Percentiles rank a stretch among this genome's conserved stretches.
phyloP scores from a whole-genome alignment of 139 green algal genomes.

The Zygnema circumcarinatum region DNA sequence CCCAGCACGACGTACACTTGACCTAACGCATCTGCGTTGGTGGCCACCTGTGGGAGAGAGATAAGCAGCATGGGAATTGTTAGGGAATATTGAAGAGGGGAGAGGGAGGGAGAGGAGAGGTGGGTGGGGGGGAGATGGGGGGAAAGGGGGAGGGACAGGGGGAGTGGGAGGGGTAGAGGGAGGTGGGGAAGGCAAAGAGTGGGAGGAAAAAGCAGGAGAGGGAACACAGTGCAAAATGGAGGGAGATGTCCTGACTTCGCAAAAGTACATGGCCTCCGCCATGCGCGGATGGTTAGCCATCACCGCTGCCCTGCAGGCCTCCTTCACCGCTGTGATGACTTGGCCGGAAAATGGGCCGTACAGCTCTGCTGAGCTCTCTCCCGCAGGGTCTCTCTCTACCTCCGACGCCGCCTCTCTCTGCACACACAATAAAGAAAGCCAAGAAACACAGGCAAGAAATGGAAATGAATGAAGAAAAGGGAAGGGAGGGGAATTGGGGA shows the following conservation, averaged over 20 bases:
- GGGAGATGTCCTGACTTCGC: slow-evolving; percentile 44
- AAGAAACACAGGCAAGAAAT: neutral
- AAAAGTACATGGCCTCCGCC: slow-evolving; percentile 90
- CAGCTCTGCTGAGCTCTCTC: neutral
- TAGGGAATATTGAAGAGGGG: neutral
- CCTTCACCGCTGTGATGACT: slow-evolving; percentile 58
- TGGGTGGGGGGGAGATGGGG: too few relatives aligned
- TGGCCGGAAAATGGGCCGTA: slow-evolving; percentile 59
- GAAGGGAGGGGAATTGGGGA: neutral
- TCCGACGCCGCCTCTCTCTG: too few relatives aligned
- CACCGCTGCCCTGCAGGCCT: slow-evolving; percentile 81
- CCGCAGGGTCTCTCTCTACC: too few relatives aligned
- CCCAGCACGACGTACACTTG: slow-evolving; percentile 83
- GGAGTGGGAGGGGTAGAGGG: too few relatives aligned
- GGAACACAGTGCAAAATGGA: too few relatives aligned
- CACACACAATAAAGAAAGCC: neutral
- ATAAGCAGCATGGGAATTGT: neutral
- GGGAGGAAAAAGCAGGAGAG: too few relatives aligned
- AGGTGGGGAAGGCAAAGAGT: too few relatives aligned
- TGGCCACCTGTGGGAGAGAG: slow-evolving; percentile 59
- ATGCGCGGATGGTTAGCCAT: slow-evolving; percentile 82
- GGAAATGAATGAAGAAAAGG: neutral
- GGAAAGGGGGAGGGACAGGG: too few relatives aligned
- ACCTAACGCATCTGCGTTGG: slow-evolving; percentile 68
- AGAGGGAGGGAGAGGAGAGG: slow-evolving; percentile 5